These are phyloP conservation scores for Auricularia sp. DNA, from an alignment of 768 basidiomycete species.

Conservation along the genomic window DNA sequence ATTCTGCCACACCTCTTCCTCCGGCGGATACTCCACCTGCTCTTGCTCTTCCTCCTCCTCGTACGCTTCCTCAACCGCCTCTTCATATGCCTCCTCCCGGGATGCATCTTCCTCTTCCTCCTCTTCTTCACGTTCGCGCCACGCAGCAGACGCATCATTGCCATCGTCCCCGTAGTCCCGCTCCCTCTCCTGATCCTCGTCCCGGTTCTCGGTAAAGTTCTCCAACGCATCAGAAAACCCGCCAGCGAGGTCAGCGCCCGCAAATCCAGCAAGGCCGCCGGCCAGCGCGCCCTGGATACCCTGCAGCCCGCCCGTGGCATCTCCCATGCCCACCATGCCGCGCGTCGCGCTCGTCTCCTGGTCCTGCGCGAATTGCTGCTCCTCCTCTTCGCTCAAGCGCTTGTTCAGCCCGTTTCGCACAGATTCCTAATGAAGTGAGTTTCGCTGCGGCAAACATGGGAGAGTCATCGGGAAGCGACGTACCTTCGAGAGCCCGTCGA, in stretches of 20 bases:
- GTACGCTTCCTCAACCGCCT: background rate
- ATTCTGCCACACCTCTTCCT: background rate
- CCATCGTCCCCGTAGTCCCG: background rate
- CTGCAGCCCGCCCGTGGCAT: background rate
- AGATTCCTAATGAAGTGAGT: conserved; percentile 32
- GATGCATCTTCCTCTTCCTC: background rate
- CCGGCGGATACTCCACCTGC: background rate
- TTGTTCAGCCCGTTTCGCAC: conserved; percentile 52
- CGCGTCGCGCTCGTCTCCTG: background rate
- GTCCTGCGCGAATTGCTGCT: conserved; percentile 4
- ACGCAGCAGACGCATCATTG: background rate
- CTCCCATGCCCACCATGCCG: background rate
- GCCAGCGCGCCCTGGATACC: background rate
- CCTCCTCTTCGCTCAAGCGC: conserved; percentile 40
- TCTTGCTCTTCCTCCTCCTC: background rate
- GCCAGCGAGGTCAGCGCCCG: background rate
- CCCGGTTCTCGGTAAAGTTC: background rate
- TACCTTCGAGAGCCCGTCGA: conserved; percentile 47
- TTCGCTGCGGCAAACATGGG: too few relatives aligned
- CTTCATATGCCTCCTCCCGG: background rate
- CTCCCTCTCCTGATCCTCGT: background rate
- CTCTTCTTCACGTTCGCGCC: background rate
- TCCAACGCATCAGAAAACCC: background rate
- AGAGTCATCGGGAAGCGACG: conserved; percentile 3
- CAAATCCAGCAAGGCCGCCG: background rate